Evolutionary conservation across 1,284 basidiomycete genomes (phyloP), one percentile per base, ranked within the genome.

Genomic region (Cystobasidium slooffiae): DNA sequence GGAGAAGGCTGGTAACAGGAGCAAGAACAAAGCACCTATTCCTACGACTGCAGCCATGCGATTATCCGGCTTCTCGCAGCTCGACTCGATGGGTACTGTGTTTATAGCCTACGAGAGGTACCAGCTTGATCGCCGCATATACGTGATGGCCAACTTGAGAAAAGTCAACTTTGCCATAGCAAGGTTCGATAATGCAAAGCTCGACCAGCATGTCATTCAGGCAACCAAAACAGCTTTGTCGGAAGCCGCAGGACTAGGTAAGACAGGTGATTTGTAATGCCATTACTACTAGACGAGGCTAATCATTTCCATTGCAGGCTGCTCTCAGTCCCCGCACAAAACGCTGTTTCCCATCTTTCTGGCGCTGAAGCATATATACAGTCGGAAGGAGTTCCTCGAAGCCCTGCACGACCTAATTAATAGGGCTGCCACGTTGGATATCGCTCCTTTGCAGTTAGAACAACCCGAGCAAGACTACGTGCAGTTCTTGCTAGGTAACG

Each of bases 331-430:
- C 39, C 43, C 70, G 5, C 39, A 61, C n/a, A 49, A 49, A 18
- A 61, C 52, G 18, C 51, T 73, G 39, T 66, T 73, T 47, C 70
- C 70, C 24, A 37, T 66, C n/a, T 59, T 65, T 12, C 63, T 73
- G 8, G 18, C 52, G 9, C 46, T 73, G 31, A 62, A 63, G 37
- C 62, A 73, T 46, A n/a, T 66, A 37, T 22, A 44, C 10, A n/a
- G 47, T 10, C 46, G 55, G 20, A 7, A 12, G 20, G 63, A 58
- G 9, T 18, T 55, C 24, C 46, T 62, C 12, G n/a, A 22, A 14
- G 8, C 31, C 16, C 31, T 73, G 8, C n/a, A 39, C 18, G 22
- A 46, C 12, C 14, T n/a, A 1, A 39, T 73, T 2, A 16, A n/a
- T 6, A n/a, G 18, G 4, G 18, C 20, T 22, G 37, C 53, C 12